phyloP scores from a whole-genome alignment of 2,329 filamentous ascomycete species.

The Cadophora sp. region DNA sequence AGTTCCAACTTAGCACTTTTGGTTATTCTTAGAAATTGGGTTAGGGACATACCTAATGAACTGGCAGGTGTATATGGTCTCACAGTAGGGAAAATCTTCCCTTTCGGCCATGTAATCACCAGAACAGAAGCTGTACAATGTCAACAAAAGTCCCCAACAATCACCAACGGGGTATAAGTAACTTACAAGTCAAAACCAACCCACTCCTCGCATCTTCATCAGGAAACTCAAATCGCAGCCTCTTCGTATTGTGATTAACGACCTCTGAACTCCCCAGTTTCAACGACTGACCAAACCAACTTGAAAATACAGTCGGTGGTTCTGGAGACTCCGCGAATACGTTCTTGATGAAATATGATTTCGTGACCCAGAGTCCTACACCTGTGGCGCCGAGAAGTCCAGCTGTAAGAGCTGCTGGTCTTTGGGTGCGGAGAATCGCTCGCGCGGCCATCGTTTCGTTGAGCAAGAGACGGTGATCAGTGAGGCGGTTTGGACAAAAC shows the following conservation, averaged over 20 bases:
- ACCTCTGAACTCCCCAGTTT: slow-evolving; percentile 56
- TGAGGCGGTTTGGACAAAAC: too few relatives aligned
- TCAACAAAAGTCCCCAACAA: neutral
- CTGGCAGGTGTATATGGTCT: slow-evolving; percentile 72
- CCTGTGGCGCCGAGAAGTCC: slow-evolving; percentile 13
- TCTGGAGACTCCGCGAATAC: slow-evolving; percentile 19
- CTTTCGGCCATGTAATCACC: slow-evolving; percentile 64
- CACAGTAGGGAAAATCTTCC: slow-evolving; percentile 62
- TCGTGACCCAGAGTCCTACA: slow-evolving; percentile 14
- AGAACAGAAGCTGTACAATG: slow-evolving; percentile 56
- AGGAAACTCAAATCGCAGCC: slow-evolving; percentile 61
- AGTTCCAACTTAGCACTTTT: too few relatives aligned
- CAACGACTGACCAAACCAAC: slow-evolving; percentile 25
- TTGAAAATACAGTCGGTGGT: slow-evolving; percentile 21
- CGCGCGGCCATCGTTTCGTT: slow-evolving; percentile 14
- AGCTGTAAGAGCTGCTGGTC: slow-evolving; percentile 6
- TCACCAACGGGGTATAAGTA: slow-evolving; percentile 17
- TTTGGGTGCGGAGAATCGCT: slow-evolving; percentile 1
- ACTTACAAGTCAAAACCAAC: slow-evolving; percentile 55
- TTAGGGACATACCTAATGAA: slow-evolving; percentile 17
- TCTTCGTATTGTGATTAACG: slow-evolving; percentile 66
- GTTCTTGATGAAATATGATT: slow-evolving; percentile 19
- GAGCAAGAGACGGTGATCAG: neutral
- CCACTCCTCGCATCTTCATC: slow-evolving; percentile 55
- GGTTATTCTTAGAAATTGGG: neutral